phyloP scores from a whole-genome alignment of 257 asterid species.

The Mentha longifolia region DNA sequence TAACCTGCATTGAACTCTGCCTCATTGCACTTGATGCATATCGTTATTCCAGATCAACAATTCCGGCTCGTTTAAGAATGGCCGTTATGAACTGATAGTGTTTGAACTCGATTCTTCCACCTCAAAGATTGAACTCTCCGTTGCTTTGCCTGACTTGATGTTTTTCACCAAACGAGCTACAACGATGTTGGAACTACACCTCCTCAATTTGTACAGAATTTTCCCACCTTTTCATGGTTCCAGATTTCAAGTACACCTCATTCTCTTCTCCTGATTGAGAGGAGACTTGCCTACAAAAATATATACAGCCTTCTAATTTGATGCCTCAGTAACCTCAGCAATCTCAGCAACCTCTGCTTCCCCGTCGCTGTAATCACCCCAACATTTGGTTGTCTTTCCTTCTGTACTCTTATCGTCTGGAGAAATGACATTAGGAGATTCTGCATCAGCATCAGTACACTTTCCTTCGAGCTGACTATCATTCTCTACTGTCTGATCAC shows the following conservation, averaged over 20 bases:
- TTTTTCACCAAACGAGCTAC: slow-evolving; percentile 34
- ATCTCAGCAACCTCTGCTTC: slow-evolving; percentile 53
- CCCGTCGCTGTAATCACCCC: slow-evolving; percentile 86
- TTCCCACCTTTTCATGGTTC: slow-evolving; percentile 22
- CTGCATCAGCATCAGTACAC: slow-evolving; percentile 35
- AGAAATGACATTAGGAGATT: slow-evolving; percentile 34
- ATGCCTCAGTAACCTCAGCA: slow-evolving; percentile 40
- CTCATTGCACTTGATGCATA: slow-evolving; percentile 4
- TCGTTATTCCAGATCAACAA: background rate
- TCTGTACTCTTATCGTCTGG: slow-evolving; percentile 45
- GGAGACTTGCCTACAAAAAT: slow-evolving; percentile 14
- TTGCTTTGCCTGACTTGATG: slow-evolving; percentile 33
- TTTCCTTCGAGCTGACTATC: slow-evolving; percentile 43
- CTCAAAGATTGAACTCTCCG: slow-evolving; percentile 2
- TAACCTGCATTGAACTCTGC: slow-evolving; percentile 8
- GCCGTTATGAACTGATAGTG: background rate
- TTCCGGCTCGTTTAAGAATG: slow-evolving; percentile 14
- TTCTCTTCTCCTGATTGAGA: background rate
- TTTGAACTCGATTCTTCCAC: background rate
- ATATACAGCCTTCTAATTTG: slow-evolving; percentile 40
- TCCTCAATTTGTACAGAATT: slow-evolving; percentile 20
- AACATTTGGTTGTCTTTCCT: slow-evolving; percentile 53
- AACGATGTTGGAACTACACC: slow-evolving; percentile 24
- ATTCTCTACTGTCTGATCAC: slow-evolving; percentile 33
- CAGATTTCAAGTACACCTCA: background rate